phyloP scores from a whole-genome alignment of 768 basidiomycete genomes.

The Collybiopsis confluens region DNA sequence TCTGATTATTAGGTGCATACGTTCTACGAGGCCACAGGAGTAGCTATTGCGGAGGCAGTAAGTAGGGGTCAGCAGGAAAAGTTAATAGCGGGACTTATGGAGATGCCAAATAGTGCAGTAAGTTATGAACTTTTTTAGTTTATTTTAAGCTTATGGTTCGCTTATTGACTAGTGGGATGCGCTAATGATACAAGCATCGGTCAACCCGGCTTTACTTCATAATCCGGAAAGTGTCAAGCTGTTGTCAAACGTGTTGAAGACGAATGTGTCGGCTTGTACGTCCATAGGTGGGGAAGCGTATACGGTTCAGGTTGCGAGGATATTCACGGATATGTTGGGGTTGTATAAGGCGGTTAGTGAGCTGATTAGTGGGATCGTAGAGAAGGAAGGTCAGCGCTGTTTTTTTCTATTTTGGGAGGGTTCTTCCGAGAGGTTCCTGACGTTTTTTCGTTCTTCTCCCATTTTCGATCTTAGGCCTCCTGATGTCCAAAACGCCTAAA shows the following conservation, averaged over 20 bases:
- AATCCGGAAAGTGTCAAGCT: constrained; percentile 74
- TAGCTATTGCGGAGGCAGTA: constrained; percentile 79
- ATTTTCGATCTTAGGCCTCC: constrained; percentile 55
- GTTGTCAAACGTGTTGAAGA: constrained; percentile 72
- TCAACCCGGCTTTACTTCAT: constrained; percentile 62
- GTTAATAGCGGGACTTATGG: constrained; percentile 71
- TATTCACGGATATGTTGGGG: constrained; percentile 78
- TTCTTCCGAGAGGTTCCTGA: too few species aligned
- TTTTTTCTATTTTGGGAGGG: too few species aligned
- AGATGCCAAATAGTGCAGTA: constrained; percentile 70
- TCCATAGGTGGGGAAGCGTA: constrained; percentile 68
- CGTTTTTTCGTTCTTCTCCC: too few species aligned
- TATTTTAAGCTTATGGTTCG: neutral
- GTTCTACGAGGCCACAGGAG: constrained; percentile 78
- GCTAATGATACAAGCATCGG: constrained; percentile 69
- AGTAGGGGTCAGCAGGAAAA: constrained; percentile 75
- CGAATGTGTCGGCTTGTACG: constrained; percentile 74
- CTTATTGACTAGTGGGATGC: constrained; percentile 56
- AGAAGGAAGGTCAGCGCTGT: constrained; percentile 42
- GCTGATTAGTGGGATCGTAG: constrained; percentile 68
- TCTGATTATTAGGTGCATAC: constrained; percentile 74
- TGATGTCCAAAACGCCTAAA: constrained; percentile 72
- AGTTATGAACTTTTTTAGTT: constrained; percentile 16
- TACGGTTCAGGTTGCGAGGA: constrained; percentile 65
- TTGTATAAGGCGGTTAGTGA: constrained; percentile 73